Evolutionary conservation across 2,329 filamentous ascomycete species (phyloP), one percentile per base, ranked within the genome.

Genomic region (Sporothrix pseudoabietina): DNA sequence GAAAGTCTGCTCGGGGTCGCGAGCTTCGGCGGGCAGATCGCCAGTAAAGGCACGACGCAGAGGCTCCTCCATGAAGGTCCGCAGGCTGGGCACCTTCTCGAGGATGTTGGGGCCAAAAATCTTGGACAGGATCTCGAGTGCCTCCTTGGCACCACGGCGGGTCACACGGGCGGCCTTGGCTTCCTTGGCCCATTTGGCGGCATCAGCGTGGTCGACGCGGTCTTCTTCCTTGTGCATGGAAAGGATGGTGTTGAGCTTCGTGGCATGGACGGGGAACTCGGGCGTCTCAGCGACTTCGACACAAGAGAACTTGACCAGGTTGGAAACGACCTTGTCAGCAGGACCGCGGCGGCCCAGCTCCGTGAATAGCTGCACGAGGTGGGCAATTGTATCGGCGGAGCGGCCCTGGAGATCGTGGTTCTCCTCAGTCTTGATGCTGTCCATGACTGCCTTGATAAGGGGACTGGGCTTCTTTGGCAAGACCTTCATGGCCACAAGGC

Each of bases 211-310:
- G 78, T 99, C 96, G 76, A 94, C 91, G 61, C 96, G 89, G 79
- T 99, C 96, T 82, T 99, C 96, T 80, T 99, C 96, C 82, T 99
- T 99, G 77, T 95, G 93, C 81, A 99, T 90, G 0, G 96, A 98
- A 19, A 99, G 83, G 72, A 99, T 96, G 16, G 91, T 91, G 76
- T 90, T 90, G 63, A 91, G 92, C 78, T 97, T 91, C 59, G 85
- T 81, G 1, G 92, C 92, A 78, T 98, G 96, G 39, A 92, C 91
- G 4, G 91, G 89, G 80, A 98, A 98, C 79, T 98, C 96, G 0
- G 96, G 96, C 0, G 97, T 99, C 81, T 99, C 97, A 0, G 96
- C 95, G 1, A 97, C 97, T 80, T 99, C 96, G 78, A 98, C 94
- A 79, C 96, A 99, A 76, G 94, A 97, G 82, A 98, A 99, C 79